Evolutionary conservation across 2,329 filamentous ascomycete species (phyloP), one percentile per base, ranked within the genome.

Genomic region (Magnaporthiopsis incrustans): DNA sequence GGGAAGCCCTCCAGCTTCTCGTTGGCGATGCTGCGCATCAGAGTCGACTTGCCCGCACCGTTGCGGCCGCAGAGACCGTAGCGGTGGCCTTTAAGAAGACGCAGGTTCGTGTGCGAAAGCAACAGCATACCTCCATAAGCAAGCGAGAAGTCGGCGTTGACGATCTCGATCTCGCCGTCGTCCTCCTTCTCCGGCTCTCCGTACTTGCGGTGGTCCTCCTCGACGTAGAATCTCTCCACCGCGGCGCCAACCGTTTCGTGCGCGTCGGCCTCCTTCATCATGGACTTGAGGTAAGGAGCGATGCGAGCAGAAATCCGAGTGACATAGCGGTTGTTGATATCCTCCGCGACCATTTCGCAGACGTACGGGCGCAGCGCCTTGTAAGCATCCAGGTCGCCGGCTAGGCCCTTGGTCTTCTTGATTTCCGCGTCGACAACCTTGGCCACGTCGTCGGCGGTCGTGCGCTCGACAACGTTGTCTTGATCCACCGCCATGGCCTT

Each of bases 1-100:
- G 95, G 95, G 80, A 99, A 99, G 11, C 95, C 95, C 77, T 99
- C 95, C 4, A 99, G 85, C 82, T 99, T 99, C 73, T 93, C 94
- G 66, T 89, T 89, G 62, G 95, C 91, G 71, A 99, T 99, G 75
- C 90, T 92, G 74, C 92, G 91, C 95, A 99, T 98, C 65, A 99
- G 85, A 1, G 95, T 99, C n/a, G 95, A 98, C 81, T 99, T 99
- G 73, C 95, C 95, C 65, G 93, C 92, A 80, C 95, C 95, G 76
- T 99, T 99, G 71, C 94, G 90, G 71, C 95, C 95, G 72, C 94
- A 97, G 25, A 99, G 90, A 75, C 95, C 95, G 74, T 99, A 99
- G 65, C 95, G 89, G 77, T 98, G 95, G 65, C 95, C 95, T 82
- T 98, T 97, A 72, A 98, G 85, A 11, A 99, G 86, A 57, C 92